Evolutionary conservation across 345 rosid species (phyloP), one percentile per base, ranked within the genome.

Genomic region (Pelargonium nanum): DNA sequence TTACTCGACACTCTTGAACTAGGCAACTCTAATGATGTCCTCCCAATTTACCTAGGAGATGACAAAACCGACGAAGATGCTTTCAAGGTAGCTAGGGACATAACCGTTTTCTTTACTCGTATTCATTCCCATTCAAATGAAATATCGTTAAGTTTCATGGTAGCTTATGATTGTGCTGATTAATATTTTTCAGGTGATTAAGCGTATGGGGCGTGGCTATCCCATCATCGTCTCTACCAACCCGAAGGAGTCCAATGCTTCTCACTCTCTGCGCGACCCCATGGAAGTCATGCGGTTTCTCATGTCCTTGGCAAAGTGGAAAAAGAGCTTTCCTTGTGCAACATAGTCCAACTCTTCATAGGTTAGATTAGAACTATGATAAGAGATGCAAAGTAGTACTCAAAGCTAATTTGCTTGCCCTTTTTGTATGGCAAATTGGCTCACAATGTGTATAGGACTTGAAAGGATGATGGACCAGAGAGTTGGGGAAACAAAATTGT

Each of bases 61-160:
- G 81, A 77, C 59, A 63, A 59, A 55, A 74, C 81, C 0, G 81
- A 77, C 40, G 81, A 77, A 53, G 81, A 77, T 63, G 81, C 81
- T 30, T 77, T 77, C 26, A 45, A 65, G 80, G 80, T 77, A 67
- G 1, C 2, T 12, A 32, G 12, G 5, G 12, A 32, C 44, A 32
- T 32, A 5, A 32, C 6, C 5, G 12, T 12, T 32, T 32, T 12
- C 5, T 4, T 32, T 32, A 4, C 44, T 32, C 6, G 12, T 12
- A 32, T 32, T 32, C 5, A 32, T 32, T 32, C 12, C 12, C 12
- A 32, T 32, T 12, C 5, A 32, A 5, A 4, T 5, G 12, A 4
- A 5, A 32, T 32, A 32, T 5, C 12, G 12, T 12, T 32, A 32
- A 4, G 44, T 32, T 32, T 32, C 12, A 32, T 32, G 44, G 5